phyloP scores from a whole-genome alignment of 768 basidiomycete species.

The Agaricus subrufescens region DNA sequence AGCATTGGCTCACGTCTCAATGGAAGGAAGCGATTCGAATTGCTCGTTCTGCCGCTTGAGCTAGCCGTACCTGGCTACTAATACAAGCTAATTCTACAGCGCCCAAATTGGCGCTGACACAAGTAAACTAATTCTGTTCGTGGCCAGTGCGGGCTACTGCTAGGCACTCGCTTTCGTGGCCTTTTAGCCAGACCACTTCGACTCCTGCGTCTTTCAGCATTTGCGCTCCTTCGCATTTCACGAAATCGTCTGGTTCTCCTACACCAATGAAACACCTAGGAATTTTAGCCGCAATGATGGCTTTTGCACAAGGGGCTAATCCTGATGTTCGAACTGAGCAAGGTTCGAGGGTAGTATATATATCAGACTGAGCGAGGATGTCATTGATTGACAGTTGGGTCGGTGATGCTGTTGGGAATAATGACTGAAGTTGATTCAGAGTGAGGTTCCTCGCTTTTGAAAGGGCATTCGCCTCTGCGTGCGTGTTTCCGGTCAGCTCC shows the following conservation, averaged over 20 bases:
- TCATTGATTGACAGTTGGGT: slow-evolving; percentile 35
- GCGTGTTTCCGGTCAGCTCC: slow-evolving; percentile 90
- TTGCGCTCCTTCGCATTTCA: slow-evolving; percentile 83
- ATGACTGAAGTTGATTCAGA: slow-evolving; percentile 33
- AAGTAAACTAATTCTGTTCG: not conserved
- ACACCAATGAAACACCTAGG: slow-evolving; percentile 83
- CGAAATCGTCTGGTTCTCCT: slow-evolving; percentile 91
- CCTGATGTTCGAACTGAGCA: slow-evolving; percentile 90
- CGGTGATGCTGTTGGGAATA: slow-evolving; percentile 32
- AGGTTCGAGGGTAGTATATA: slow-evolving; percentile 96
- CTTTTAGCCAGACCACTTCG: slow-evolving; percentile 69
- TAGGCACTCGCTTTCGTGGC: slow-evolving; percentile 78
- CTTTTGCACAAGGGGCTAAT: slow-evolving; percentile 79
- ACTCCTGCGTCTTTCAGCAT: slow-evolving; percentile 68
- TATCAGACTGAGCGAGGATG: slow-evolving; percentile 58
- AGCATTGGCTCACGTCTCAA: no score
- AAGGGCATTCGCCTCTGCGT: slow-evolving; percentile 94
- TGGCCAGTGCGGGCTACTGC: slow-evolving; percentile 67
- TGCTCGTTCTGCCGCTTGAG: no score
- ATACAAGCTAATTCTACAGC: no score
- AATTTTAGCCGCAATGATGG: slow-evolving; percentile 68
- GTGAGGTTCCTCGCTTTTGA: slow-evolving; percentile 57
- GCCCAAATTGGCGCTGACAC: not conserved
- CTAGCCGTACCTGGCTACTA: no score
- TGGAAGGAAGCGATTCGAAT: no score